Percentiles rank a stretch among this genome's conserved stretches.
Evolutionary conservation across 768 basidiomycete species (phyloP).

Genomic region (Cystobasidium ongulense): DNA sequence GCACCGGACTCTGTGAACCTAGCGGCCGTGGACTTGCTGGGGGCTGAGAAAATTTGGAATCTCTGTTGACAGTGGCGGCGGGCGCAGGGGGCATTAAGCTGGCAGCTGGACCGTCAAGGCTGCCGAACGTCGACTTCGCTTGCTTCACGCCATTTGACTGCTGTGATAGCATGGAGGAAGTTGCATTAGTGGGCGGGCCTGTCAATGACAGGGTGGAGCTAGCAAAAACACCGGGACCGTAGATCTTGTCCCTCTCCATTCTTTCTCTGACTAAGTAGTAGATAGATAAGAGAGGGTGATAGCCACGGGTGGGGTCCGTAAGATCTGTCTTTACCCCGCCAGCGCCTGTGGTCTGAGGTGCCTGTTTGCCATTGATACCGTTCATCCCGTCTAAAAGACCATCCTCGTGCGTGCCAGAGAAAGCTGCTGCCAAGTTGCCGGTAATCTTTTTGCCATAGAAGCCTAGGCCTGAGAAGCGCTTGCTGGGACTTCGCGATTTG

Average conservation of each 20-base stretch:
- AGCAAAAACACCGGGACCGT: conserved; percentile 88
- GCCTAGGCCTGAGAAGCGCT: conserved; percentile 88
- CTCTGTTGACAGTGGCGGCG: conserved; percentile 30
- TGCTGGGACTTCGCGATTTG: conserved; percentile 50
- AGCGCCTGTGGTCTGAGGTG: conserved; percentile 32
- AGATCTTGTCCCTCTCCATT: conserved; percentile 84
- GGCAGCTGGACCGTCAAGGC: neutral
- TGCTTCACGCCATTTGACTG: neutral
- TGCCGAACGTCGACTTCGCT: neutral
- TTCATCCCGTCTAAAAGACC: conserved; percentile 40
- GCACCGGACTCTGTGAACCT: neutral
- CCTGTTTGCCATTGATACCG: conserved; percentile 35
- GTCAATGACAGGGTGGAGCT: conserved; percentile 63
- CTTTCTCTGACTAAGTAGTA: conserved; percentile 95
- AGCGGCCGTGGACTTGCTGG: conserved; percentile 16
- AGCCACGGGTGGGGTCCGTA: conserved; percentile 78
- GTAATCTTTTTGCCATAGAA: conserved; percentile 78
- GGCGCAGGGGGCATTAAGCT: conserved; percentile 15
- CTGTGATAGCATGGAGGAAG: conserved; percentile 4
- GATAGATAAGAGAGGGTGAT: conserved; percentile 89
- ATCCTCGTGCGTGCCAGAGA: conserved; percentile 27
- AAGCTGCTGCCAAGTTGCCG: conserved; percentile 38
- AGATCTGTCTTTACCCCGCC: conserved; percentile 43
- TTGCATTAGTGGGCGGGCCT: conserved; percentile 39
- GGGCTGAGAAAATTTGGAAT: conserved; percentile 9